Evolutionary conservation across 495 filamentous ascomycete genomes (phyloP), one percentile per base, ranked within the genome.

Genomic region (Daldinia grandis): DNA sequence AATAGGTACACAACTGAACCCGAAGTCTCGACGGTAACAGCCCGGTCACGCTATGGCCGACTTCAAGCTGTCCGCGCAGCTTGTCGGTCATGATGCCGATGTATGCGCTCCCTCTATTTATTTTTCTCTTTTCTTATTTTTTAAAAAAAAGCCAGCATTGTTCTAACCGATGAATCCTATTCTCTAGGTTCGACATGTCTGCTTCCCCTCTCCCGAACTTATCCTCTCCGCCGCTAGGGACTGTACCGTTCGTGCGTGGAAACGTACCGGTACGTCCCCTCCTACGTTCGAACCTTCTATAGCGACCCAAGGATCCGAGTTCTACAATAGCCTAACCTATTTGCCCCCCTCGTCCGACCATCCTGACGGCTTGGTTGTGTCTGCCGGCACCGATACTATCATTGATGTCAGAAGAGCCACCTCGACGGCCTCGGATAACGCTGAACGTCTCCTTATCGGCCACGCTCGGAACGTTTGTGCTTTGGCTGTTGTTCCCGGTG

Each of bases 161-260:
- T 51, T 55, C 42, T 61, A 62, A 62, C 74, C 76, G 51, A 77
- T 51, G 9, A 5, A 10, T 15, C 19, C 27, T 4, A 17, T 51
- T 57, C 57, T 58, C 3, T 73, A 99, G 95, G 95, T 99, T 76
- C 93, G 95, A 68, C 89, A 87, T 68, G 92, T 99, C 69, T 83
- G 82, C 76, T 98, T 95, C 76, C 93, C 94, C 15, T 82, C 84
- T 51, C 82, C 91, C 62, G 88, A 91, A 68, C 80, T 88, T 54
- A 81, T 97, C 31, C 78, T 96, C 63, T 97, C 95, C 12, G 92
- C 92, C 21, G 97, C 95, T 59, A 87, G 96, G 78, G 96, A 98
- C 84, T 88, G 88, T 61, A 97, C 94, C 3, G 94, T 97, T 40
- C 90, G 94, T 35, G 78, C 93, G 50, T 99, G 96, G 96, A 92